Conservation (phyloP, 345 rosid genomes). For the Eucalyptus tenuipes region DNA sequence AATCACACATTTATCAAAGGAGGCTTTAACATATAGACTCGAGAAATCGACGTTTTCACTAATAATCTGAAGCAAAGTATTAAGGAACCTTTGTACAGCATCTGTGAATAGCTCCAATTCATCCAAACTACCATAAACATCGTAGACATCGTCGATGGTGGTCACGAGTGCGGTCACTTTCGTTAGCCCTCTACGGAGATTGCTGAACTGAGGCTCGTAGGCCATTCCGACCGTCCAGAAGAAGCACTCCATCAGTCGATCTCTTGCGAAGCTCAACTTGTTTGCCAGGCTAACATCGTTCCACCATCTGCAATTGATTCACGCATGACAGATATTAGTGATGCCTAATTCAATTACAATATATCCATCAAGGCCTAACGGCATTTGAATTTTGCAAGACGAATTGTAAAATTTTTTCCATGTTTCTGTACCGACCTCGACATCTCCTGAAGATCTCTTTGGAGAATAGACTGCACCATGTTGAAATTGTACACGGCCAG, state of each 20-base stretch:
- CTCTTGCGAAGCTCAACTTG: slow-evolving; percentile 24
- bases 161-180: slow-evolving; percentile 21
- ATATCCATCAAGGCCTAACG: neutral
- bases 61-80: neutral
- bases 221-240: slow-evolving; percentile 20
- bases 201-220: slow-evolving; percentile 8
- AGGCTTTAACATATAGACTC: neutral
- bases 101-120: slow-evolving; percentile 22
- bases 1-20: neutral
- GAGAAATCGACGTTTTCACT: neutral
- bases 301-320: slow-evolving; percentile 23
- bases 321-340: neutral
- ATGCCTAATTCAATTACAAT: neutral
- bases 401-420: neutral
- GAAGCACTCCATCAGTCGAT: slow-evolving; percentile 37
- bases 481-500: slow-evolving; percentile 34
- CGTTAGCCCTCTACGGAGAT: slow-evolving; percentile 8
- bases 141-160: slow-evolving; percentile 26
- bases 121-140: slow-evolving; percentile 20
- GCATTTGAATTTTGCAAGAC: neutral
- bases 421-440: neutral
- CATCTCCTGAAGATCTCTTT: slow-evolving; percentile 14
- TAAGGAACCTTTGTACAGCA: slow-evolving; percentile 16
- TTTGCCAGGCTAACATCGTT: slow-evolving; percentile 1
- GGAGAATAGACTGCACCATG: slow-evolving; percentile 16